Conservation (phyloP, 441 rosid species). For the Sinapis alba region DNA sequence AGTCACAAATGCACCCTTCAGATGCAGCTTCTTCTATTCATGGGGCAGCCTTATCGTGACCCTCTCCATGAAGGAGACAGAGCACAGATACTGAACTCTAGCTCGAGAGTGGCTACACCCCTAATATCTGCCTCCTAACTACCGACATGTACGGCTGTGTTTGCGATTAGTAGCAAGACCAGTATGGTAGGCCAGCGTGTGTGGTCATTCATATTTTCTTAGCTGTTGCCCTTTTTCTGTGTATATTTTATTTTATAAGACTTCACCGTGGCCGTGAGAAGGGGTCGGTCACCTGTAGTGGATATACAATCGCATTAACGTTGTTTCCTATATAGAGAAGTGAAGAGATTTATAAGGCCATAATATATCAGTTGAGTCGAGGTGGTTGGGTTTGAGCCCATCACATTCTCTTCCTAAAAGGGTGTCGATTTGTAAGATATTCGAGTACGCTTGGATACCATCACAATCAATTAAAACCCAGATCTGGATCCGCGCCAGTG, state of each 20-base stretch:
- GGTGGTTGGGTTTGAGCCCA: neutral
- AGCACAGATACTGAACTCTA: constrained; percentile 22
- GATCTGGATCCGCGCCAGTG: no score
- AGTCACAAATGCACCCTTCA: constrained; percentile 55
- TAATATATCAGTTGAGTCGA: no score
- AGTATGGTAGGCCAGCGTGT: constrained; percentile 28
- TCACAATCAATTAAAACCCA: neutral
- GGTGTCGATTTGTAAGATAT: neutral
- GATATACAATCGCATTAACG: constrained; percentile 30
- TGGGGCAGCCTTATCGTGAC: constrained; percentile 58
- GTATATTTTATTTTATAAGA: constrained; percentile 19
- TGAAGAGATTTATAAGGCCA: neutral
- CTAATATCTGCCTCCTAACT: constrained; percentile 34
- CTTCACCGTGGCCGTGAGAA: constrained; percentile 20
- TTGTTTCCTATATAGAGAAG: constrained; percentile 30
- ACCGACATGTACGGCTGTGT: constrained; percentile 30
- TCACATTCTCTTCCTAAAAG: neutral
- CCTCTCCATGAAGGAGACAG: constrained; percentile 17
- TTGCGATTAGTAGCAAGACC: constrained; percentile 26
- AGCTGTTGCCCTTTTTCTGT: constrained; percentile 10
- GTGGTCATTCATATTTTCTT: constrained; percentile 26
- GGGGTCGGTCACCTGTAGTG: constrained; percentile 21
- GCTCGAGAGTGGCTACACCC: constrained; percentile 28
- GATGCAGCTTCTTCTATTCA: constrained; percentile 62
- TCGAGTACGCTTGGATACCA: neutral